Evolutionary conservation across 164 flowering plant genomes (phyloP).

Genomic region (Chimonanthus salicifolius): DNA sequence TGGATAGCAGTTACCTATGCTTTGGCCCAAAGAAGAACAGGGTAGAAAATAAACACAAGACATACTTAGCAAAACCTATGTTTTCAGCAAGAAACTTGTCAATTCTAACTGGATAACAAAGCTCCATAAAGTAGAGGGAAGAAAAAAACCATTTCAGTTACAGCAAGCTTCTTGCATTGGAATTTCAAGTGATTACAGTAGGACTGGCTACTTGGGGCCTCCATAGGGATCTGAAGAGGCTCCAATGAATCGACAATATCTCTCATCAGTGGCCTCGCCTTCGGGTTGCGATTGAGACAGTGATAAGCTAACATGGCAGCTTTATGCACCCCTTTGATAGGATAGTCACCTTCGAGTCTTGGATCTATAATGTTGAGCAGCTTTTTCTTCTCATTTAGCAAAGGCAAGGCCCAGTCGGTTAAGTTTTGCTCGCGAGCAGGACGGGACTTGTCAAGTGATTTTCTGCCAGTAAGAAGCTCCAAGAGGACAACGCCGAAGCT

Average conservation of each 20-base stretch:
- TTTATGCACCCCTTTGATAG: conserved; percentile 72
- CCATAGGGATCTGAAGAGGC: conserved; percentile 56
- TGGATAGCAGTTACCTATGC: not conserved
- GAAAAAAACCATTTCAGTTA: conserved; percentile 5
- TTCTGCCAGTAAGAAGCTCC: conserved; percentile 81
- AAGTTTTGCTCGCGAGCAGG: conserved; percentile 80
- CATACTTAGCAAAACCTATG: not conserved
- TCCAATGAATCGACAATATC: conserved; percentile 86
- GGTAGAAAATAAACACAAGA: not conserved
- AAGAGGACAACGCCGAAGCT: conserved; percentile 87
- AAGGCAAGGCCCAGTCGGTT: conserved; percentile 76
- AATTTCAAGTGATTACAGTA: conserved; percentile 17
- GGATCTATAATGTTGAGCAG: conserved; percentile 70
- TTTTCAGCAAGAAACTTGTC: not conserved
- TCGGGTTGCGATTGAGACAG: conserved; percentile 78
- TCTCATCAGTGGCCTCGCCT: conserved; percentile 91
- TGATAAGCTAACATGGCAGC: conserved; percentile 94
- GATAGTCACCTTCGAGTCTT: conserved; percentile 70
- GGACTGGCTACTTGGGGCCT: conserved; percentile 19
- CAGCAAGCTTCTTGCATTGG: conserved; percentile 3
- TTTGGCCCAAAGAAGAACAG: not conserved
- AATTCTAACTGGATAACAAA: not conserved
- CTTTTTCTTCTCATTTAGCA: conserved; percentile 76
- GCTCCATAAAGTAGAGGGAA: not conserved
- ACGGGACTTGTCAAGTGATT: conserved; percentile 65